Evolutionary conservation across 345 rosid genomes (phyloP), one percentile per base, ranked within the genome.

Genomic region (Pelargonium nanum): DNA sequence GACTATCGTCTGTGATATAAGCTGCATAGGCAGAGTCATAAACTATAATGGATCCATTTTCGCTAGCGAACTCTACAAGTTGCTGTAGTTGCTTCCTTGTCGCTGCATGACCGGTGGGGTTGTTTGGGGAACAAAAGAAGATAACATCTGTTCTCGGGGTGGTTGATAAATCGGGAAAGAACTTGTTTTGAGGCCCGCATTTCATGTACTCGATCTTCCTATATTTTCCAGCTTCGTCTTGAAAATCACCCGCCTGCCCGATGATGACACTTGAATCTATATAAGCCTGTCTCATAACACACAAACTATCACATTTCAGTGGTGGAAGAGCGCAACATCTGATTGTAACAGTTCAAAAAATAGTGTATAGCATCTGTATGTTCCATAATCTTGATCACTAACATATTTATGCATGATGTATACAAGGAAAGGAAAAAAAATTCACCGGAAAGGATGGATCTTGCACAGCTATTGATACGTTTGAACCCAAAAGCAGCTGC

Each of bases 401-500:
- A n/a, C n/a, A n/a, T n/a, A n/a, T n/a, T n/a, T n/a, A n/a, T n/a
- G n/a, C n/a, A n/a, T n/a, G n/a, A n/a, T n/a, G n/a, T n/a, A n/a
- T n/a, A n/a, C n/a, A n/a, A n/a, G n/a, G n/a, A n/a, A n/a, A n/a
- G n/a, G n/a, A n/a, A 40, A 40, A 17, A 40, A 17, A 17, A 40
- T 9, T 40, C 48, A 92, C 98, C 91, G 98, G 98, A 70, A 89
- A 89, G 64, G 98, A 92, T 62, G 98, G 98, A 68, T 92, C 98
- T 81, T 92, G 98, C 65, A 92, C 97, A 12, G 97, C 95, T 75
- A 89, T 68, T 17, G 97, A 80, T 53, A 84, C 84, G 22, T 85
- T 60, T 61, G 93, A 82, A 53, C 98, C 98, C 77, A 92, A 87
- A 75, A 87, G 74, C 65, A 85, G 68, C 98, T 87, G 84, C 44